phyloP scores from a whole-genome alignment of 2,329 filamentous ascomycete species.

The Fusarium albosuccineum region DNA sequence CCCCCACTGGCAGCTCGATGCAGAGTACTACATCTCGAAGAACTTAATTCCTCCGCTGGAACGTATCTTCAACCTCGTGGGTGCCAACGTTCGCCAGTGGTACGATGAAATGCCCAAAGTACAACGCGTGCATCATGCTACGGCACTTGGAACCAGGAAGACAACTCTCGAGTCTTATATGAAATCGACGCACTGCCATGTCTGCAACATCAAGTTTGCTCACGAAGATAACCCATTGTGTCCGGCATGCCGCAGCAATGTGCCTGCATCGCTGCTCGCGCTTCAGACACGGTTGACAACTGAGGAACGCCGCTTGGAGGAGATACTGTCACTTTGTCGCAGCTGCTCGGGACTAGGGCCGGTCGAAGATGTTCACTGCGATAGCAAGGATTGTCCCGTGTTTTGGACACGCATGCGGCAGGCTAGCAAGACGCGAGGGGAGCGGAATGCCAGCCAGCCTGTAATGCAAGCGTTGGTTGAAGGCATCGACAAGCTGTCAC shows the following conservation, averaged over 20 bases:
- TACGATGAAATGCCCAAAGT: constrained; percentile 97
- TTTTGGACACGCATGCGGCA: constrained; percentile 85
- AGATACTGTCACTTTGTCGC: constrained; percentile 80
- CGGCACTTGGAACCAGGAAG: constrained; percentile 57
- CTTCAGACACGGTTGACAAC: constrained; percentile 72
- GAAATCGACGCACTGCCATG: constrained; percentile 81
- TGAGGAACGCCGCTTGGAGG: constrained; percentile 72
- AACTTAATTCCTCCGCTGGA: constrained; percentile 95
- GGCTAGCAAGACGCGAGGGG: constrained; percentile 58
- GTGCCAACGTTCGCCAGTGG: constrained; percentile 90
- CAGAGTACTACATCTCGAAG: constrained; percentile 97
- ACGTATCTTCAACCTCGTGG: constrained; percentile 95
- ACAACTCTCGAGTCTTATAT: constrained; percentile 96
- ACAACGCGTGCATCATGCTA: constrained; percentile 70
- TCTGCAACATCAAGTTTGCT: constrained; percentile 66
- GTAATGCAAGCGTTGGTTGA: constrained; percentile 51
- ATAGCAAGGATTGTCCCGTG: constrained; percentile 92
- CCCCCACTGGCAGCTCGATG: constrained; percentile 84
- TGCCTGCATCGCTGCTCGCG: constrained; percentile 71
- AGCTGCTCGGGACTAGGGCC: constrained; percentile 81
- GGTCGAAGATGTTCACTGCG: constrained; percentile 84
- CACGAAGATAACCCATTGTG: constrained; percentile 64
- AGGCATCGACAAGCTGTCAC: constrained; percentile 41
- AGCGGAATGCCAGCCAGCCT: constrained; percentile 51
- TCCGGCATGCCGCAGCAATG: constrained; percentile 64